A percentile compares a stretch with the other conserved stretches of the same genome.
These are phyloP conservation scores for Suillus hirtellus DNA, from an alignment of 768 basidiomycete species.

Conservation along the genomic window DNA sequence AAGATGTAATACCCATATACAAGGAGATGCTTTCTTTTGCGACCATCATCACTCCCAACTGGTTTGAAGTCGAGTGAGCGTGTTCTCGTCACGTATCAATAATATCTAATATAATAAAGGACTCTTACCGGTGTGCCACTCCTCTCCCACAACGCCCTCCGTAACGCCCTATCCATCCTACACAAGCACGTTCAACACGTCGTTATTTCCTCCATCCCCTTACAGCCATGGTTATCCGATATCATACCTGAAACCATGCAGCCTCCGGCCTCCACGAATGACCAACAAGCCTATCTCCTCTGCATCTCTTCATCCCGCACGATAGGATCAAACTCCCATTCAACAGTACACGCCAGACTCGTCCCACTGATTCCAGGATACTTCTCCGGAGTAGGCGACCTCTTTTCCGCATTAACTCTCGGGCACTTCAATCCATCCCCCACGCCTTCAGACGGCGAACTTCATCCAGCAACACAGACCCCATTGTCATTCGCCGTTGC, in stretches of 20 bases:
- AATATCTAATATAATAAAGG: conserved; percentile 41
- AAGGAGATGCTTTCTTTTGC: conserved; percentile 76
- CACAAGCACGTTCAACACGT: conserved; percentile 86
- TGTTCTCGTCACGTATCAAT: not conserved
- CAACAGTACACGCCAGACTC: conserved; percentile 63
- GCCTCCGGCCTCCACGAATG: conserved; percentile 16
- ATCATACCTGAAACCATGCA: conserved; percentile 48
- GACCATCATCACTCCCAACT: conserved; percentile 95
- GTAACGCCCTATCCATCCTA: conserved; percentile 65
- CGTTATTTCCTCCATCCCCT: conserved; percentile 88
- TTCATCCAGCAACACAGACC: conserved; percentile 25
- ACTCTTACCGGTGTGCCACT: conserved; percentile 74
- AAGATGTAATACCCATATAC: conserved; percentile 87
- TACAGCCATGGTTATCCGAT: conserved; percentile 58
- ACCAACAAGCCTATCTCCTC: conserved; percentile 55
- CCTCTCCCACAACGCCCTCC: conserved; percentile 64
- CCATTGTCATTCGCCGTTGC: conserved; percentile 44
- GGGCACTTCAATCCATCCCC: conserved; percentile 61
- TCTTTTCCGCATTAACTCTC: conserved; percentile 90
- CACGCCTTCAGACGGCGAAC: conserved; percentile 11
- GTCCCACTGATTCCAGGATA: conserved; percentile 86
- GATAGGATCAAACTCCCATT: conserved; percentile 24
- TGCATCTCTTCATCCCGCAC: conserved; percentile 72
- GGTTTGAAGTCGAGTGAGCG: conserved; percentile 92
- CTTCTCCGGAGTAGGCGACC: conserved; percentile 95